Conservation (phyloP, 768 basidiomycete species). For the Phylloporus rhodoxanthus region DNA sequence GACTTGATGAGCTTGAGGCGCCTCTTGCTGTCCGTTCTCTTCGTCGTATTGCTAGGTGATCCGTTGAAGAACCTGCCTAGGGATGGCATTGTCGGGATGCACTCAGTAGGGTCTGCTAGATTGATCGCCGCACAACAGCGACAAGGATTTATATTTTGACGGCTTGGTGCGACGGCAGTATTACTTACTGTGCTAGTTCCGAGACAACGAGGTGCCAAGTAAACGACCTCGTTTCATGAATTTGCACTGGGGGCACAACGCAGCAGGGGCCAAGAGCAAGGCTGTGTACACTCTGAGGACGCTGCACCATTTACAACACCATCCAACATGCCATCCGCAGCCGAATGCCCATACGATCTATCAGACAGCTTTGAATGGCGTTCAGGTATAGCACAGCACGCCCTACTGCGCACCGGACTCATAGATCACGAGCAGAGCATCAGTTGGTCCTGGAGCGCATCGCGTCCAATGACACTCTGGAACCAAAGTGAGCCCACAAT, state of each 20-base stretch:
- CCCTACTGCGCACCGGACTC: not conserved
- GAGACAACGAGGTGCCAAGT: not conserved
- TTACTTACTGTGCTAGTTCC: not conserved
- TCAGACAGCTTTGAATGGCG: slow-evolving; percentile 43
- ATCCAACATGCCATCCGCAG: slow-evolving; percentile 21
- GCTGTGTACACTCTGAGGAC: no score
- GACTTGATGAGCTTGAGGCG: slow-evolving; percentile 46
- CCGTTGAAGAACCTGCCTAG: slow-evolving; percentile 5
- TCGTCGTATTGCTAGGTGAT: slow-evolving; percentile 6
- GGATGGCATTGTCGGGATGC: slow-evolving; percentile 11
- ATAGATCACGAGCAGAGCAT: slow-evolving; percentile 41
- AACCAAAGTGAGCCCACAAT: slow-evolving; percentile 38
- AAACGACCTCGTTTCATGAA: not conserved
- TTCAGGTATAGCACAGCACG: slow-evolving; percentile 36
- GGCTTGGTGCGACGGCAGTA: not conserved
- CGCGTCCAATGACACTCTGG: slow-evolving; percentile 57
- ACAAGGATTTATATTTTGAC: not conserved
- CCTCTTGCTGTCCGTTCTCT: slow-evolving; percentile 23
- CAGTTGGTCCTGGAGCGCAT: slow-evolving; percentile 54
- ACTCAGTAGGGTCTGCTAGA: not conserved
- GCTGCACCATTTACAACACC: no score
- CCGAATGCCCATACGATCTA: slow-evolving; percentile 6
- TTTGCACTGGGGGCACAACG: not conserved
- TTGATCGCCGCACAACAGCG: not conserved
- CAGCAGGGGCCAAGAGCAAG: no score